Evolutionary conservation across 2,329 filamentous ascomycete species (phyloP).

Genomic region (Hypoxylon sp.): DNA sequence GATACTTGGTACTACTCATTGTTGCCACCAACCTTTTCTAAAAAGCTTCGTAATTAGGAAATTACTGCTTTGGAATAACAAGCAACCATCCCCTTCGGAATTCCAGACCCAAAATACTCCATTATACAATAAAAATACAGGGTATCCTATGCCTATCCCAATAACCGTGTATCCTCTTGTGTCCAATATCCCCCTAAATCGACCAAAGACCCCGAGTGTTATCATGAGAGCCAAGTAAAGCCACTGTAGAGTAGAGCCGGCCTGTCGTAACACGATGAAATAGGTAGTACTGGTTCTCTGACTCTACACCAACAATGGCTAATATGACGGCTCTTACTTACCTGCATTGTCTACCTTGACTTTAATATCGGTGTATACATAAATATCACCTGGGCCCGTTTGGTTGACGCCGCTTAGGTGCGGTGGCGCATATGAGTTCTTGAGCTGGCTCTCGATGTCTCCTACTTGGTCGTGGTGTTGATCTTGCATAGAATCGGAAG

Average conservation of each 20-base stretch:
- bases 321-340: not conserved
- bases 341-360: constrained; percentile 30
- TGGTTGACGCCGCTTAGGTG: not conserved
- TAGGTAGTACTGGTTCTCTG: not conserved
- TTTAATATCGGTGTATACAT: constrained; percentile 41
- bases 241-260: not conserved
- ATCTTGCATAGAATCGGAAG: constrained; percentile 2
- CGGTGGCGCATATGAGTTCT: constrained; percentile 4
- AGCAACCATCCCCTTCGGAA: too few species aligned
- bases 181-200: not conserved
- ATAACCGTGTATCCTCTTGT: not conserved
- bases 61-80: too few species aligned
- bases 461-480: constrained; percentile 2
- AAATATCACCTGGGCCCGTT: constrained; percentile 22
- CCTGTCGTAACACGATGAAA: not conserved
- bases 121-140: not conserved
- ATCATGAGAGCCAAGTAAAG: not conserved
- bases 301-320: not conserved
- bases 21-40: too few species aligned
- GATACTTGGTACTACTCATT: too few species aligned
- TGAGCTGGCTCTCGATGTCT: constrained; percentile 14
- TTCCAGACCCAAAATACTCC: not conserved
- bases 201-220: not conserved
- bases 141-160: not conserved
- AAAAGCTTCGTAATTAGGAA: too few species aligned